Evolutionary conservation across 2,329 filamentous ascomycete species (phyloP).

Genomic region (Monosporascus ibericus): DNA sequence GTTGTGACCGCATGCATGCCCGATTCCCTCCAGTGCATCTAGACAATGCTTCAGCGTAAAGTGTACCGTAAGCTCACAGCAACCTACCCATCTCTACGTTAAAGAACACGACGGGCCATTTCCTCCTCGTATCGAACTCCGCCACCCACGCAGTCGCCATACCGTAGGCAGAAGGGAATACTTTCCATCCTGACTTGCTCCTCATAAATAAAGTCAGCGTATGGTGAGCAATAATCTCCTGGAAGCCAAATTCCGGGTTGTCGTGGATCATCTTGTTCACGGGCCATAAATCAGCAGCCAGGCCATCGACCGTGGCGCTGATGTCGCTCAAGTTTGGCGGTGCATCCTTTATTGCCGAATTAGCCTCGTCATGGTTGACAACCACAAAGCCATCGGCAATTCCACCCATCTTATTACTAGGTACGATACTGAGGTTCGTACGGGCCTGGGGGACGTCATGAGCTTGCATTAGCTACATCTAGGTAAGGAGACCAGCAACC

Average conservation of each 20-base stretch:
- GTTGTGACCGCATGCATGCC: conserved; percentile 51
- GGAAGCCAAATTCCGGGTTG: conserved; percentile 42
- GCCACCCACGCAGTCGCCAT: conserved; percentile 48
- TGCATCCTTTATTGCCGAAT: conserved; percentile 5
- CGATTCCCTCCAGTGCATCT: conserved; percentile 44
- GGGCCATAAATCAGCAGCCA: conserved; percentile 33
- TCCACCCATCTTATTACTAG: conserved; percentile 11
- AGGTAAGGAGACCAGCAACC: no score
- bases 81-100: conserved; percentile 40
- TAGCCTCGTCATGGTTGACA: conserved; percentile 17
- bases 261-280: conserved; percentile 46
- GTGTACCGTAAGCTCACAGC: background rate
- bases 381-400: conserved; percentile 22
- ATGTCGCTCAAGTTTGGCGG: conserved; percentile 27
- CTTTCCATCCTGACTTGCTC: conserved; percentile 38
- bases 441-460: no score
- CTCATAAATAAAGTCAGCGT: conserved; percentile 42
- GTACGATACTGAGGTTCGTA: no score
- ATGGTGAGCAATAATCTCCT: conserved; percentile 44
- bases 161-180: conserved; percentile 44
- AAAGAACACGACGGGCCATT: conserved; percentile 40
- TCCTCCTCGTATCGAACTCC: conserved; percentile 37
- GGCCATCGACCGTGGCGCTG: conserved; percentile 30
- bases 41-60: conserved; percentile 6
- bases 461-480: no score